Base-by-base conservation (phyloP, 129 eudicot genomes). In the Oenanthe sinensis region DNA sequence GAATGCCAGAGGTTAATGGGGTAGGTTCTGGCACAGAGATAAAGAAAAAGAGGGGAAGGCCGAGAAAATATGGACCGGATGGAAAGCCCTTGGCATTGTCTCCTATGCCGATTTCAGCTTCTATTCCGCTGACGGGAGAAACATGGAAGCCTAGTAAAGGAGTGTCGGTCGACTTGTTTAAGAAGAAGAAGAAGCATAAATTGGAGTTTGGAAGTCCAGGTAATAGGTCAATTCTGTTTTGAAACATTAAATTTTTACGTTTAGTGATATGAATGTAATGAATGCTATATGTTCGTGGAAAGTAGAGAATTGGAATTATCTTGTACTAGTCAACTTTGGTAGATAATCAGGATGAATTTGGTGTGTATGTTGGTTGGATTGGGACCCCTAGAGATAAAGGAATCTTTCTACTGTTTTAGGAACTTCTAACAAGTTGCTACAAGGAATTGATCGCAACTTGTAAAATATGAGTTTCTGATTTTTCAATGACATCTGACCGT, bases 41-140 rank as follows among this genome's bases (percentile, higher is more conserved):
- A 73, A 88, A 85, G 85, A 94, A 89, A 87, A 94, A 87, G 79
- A 91, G 97, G 83, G 98, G 98, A 11, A 85, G 98, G 79, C 98
- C 98, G 24, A 91, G 91, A 77, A 94, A 91, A 81, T 91, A 91
- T 78, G 93, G 90, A 82, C 85, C 84, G 55, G 90, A 85, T 77
- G 84, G 96, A 43, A 73, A 89, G 71, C 52, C 84, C 16, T 24
- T 71, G 63, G 84, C 97, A 62, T 79, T 93, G 75, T 94, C 98
- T 47, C 98, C 98, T 67, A 94, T 87, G 97, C 98, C 98, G 1
- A 89, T 94, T 71, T 91, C 98, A 5, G 93, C 98, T 52, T 94
- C 98, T 28, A 89, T 91, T 82, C 98, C 98, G 3, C 83, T 94
- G 72, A 28, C 92, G 20, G 96, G 98, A 62, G 96, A 91, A 42